A percentile compares a stretch with the other conserved stretches of the same genome.
These are phyloP conservation scores for Boletus sp. DNA, from an alignment of 1,284 basidiomycete genomes.

Conservation along the genomic window DNA sequence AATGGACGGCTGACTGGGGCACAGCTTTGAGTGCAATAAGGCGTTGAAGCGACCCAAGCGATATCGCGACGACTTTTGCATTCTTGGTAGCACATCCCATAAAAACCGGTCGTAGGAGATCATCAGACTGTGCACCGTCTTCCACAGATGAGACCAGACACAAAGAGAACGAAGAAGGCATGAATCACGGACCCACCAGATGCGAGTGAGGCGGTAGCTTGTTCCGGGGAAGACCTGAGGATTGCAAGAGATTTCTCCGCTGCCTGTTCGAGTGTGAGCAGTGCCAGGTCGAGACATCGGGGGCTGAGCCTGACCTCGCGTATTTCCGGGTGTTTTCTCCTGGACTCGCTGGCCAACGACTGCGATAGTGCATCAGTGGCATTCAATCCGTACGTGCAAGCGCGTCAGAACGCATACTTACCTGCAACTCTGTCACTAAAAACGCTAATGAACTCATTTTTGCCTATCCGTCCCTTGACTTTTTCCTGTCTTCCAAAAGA, in stretches of 20 bases:
- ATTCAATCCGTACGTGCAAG: not conserved
- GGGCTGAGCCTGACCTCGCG: slow-evolving; percentile 53
- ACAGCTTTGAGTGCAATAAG: slow-evolving; percentile 86
- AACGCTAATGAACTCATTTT: slow-evolving; percentile 54
- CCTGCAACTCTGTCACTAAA: slow-evolving; percentile 53
- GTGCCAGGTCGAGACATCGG: not conserved
- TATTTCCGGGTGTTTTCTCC: slow-evolving; percentile 78
- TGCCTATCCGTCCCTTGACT: not conserved
- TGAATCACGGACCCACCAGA: slow-evolving; percentile 47
- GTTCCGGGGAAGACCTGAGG: slow-evolving; percentile 69
- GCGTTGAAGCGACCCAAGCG: slow-evolving; percentile 87
- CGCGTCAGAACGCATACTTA: slow-evolving; percentile 23
- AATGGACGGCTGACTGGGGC: slow-evolving; percentile 71
- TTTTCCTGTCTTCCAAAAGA: not conserved
- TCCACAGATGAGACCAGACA: slow-evolving; percentile 10
- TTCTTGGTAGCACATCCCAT: slow-evolving; percentile 93
- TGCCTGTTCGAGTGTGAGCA: slow-evolving; percentile 44
- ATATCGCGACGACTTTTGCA: slow-evolving; percentile 90
- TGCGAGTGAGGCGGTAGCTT: slow-evolving; percentile 57
- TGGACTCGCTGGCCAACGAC: slow-evolving; percentile 76
- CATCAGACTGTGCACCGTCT: slow-evolving; percentile 79
- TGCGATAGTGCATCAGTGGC: slow-evolving; percentile 30
- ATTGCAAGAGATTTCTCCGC: slow-evolving; percentile 82
- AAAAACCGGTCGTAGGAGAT: slow-evolving; percentile 84
- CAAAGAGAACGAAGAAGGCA: not conserved